Evolutionary conservation across 75 land plant genomes (phyloP).

Genomic region (Selaginella moellendorffii): DNA sequence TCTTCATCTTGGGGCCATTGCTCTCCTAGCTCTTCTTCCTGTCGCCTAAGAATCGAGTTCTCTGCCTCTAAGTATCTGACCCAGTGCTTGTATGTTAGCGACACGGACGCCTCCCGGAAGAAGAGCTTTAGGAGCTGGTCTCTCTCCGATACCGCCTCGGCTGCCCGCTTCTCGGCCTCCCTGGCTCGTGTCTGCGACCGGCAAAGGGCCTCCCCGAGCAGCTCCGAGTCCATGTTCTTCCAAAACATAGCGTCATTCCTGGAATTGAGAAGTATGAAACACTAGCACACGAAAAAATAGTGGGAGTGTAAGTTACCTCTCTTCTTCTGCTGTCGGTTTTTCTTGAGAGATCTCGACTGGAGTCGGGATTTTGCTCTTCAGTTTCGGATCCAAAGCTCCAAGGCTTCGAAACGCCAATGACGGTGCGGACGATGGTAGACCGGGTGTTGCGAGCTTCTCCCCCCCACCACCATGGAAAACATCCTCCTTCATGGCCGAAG

Average conservation of each 20-base stretch:
- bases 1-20: neutral
- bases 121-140: constrained; percentile 26
- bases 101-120: constrained; percentile 32
- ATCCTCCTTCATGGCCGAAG: neutral
- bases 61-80: constrained; percentile 42
- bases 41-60: constrained; percentile 21
- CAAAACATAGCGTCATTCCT: neutral
- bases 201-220: constrained; percentile 47
- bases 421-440: neutral
- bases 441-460: neutral
- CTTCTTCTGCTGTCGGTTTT: no score
- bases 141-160: constrained; percentile 19
- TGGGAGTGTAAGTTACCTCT: neutral
- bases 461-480: neutral
- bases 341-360: no score
- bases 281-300: neutral
- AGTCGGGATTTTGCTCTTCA: no score
- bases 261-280: neutral
- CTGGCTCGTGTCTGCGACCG: constrained; percentile 77
- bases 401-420: neutral
- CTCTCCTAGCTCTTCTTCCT: neutral
- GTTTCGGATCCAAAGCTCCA: neutral
- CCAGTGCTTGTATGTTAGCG: constrained; percentile 51
- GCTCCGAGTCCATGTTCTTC: neutral
- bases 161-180: constrained; percentile 55